Evolutionary conservation across 352 stramenopile genomes (phyloP), one percentile per base, ranked within the genome.

Genomic region (Phytophthora uliginosa): DNA sequence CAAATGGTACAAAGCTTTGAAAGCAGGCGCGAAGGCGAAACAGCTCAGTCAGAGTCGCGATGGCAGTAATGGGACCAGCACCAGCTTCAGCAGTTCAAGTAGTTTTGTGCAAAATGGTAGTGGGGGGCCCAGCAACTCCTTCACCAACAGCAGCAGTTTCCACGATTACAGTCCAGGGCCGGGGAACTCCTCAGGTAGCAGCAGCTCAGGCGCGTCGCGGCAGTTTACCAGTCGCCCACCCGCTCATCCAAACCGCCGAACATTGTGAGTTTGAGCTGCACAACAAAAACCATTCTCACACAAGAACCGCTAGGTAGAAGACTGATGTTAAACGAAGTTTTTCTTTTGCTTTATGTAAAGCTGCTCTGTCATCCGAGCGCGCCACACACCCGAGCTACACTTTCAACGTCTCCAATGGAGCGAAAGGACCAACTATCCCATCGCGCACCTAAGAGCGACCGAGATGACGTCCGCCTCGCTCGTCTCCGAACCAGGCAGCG

Each of bases 1-100:
- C 38, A 92, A 94, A 48, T 96, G 89, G 89, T 96, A 95, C 72
- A 81, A 92, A 62, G 94, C 86, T 13, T 82, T 96, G 24, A 94
- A 95, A 71, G 89, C 86, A 53, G 88, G 88, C 4, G 89, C 89
- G 8, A 94, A 93, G 53, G 89, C 89, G 3, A 96, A 96, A 63
- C 89, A 93, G 60, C 83, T 90, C 48, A 94, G 77, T 64, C 87
- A 89, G 59, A 82, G 70, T 62, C 64, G 74, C 57, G 73, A 84
- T 54, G 38, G 65, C 54, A 62, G 67, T 55, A 72, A 74, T 59
- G 71, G 60, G 0, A 36, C 65, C 15, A 81, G 59, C 15, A 82
- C 58, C 66, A 85, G 78, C 59, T 82, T 83, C 54, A 84, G 65
- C 45, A 86, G 66, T 51, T 76, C 73, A 55, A 83, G 59, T 42